Evolutionary conservation across 1,284 basidiomycete genomes (phyloP), one percentile per base, ranked within the genome.

Genomic region (Ganoderma resinaceum): DNA sequence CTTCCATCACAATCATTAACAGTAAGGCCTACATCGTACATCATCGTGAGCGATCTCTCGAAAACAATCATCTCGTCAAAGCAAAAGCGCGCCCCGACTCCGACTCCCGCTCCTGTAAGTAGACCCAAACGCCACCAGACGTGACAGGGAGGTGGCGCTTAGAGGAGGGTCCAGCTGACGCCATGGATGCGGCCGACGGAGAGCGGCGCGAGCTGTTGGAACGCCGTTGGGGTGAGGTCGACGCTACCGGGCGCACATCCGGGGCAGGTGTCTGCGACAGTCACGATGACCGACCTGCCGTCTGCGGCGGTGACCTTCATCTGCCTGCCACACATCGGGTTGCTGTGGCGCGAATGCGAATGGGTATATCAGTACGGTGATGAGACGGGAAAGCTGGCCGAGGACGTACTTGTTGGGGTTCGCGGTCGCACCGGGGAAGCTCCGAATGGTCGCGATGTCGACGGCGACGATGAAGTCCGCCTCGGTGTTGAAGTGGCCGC

Each of bases 221-320:
- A 87, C 11, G 82, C 82, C 2, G 79, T 75, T 6, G 78, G 78
- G 6, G 82, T 80, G 52, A 87, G 76, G 75, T 87, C 85, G 66
- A 87, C 76, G 65, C 80, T 78, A 57, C 77, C 73, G 31, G 74
- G 68, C 2, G 74, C 76, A 69, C 85, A 87, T 0, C 79, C 80
- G 2, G 77, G 78, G 72, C 86, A 87, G 23, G 78, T 69, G 74
- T 87, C 85, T 5, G 79, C 79, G 26, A 87, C 80, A 8, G 76
- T 76, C 2, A 82, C 85, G 2, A 73, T 75, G 60, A 83, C 76
- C 6, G 80, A 77, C 35, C 80, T 80, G 37, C 81, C 80, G 43
- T 77, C 65, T 37, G 66, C 58, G 37, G 33, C 60, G 16, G 70
- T 71, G 46, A 65, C 65, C 72, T 76, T 78, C 78, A 81, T 72